Percentiles rank a stretch among this genome's conserved stretches.
Evolutionary conservation across 768 basidiomycete genomes (phyloP).

Genomic region (Hortiboletus campestris): DNA sequence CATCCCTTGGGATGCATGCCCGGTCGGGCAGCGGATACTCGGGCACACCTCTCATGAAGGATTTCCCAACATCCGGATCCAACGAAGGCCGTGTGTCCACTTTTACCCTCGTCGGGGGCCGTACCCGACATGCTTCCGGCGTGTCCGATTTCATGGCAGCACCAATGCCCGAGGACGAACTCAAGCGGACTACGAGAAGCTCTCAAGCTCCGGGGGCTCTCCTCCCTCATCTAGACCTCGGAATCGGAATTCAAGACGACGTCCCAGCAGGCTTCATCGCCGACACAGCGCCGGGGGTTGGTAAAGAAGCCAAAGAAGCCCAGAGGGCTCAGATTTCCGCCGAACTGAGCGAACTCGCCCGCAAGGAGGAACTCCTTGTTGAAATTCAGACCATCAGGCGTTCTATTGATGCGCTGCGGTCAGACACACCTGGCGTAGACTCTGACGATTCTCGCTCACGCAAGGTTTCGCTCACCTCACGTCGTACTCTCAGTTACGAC

Average conservation of each 20-base stretch:
- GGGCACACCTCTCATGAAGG: constrained; percentile 64
- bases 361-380: constrained; percentile 67
- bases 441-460: constrained; percentile 60
- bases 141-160: constrained; percentile 73
- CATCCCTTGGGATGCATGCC: constrained; percentile 56
- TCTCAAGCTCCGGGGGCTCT: constrained; percentile 50
- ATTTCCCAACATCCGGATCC: constrained; percentile 51
- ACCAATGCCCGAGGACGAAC: constrained; percentile 59
- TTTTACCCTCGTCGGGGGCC: constrained; percentile 50
- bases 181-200: constrained; percentile 48
- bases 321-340: constrained; percentile 38
- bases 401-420: constrained; percentile 73
- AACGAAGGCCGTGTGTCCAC: constrained; percentile 42
- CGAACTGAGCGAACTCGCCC: constrained; percentile 53
- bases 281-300: constrained; percentile 34
- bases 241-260: constrained; percentile 68
- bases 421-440: constrained; percentile 55
- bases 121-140: constrained; percentile 61
- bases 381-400: constrained; percentile 79
- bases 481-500: constrained; percentile 67
- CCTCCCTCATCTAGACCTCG: constrained; percentile 73
- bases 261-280: constrained; percentile 71
- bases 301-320: constrained; percentile 30
- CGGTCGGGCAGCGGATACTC: constrained; percentile 65
- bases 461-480: constrained; percentile 62